Base-by-base conservation (phyloP, 148 eudicot genomes). In the Vaccinium corymbosum region DNA sequence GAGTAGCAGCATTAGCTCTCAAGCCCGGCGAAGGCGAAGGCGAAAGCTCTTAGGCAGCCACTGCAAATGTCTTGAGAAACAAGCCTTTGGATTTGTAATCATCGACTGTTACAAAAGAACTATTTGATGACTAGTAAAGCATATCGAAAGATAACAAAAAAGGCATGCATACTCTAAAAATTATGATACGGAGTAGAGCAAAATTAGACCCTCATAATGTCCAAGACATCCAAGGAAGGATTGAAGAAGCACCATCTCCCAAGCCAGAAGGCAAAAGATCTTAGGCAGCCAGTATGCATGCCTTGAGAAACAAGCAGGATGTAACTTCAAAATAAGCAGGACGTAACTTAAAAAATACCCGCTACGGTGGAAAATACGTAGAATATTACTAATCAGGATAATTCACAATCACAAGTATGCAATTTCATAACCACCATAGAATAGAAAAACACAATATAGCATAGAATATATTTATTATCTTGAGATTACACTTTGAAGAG, bases 31-130 rank as follows among this genome's bases (percentile, higher is more conserved):
- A 64, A 90, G 16, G 71, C 35, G 15, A 64, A 90, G 95, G 92
- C 92, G 93, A 92, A 91, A 91, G 91, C 79, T 88, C 93, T 91
- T 38, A 82, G 94, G 68, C 92, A 91, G 93, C 93, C 83, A 89
- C 92, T 91, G 92, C 92, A 90, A 90, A 90, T 91, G 93, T 89
- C 86, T 85, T 86, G 92, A 91, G 92, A 92, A 90, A 90, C 91
- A 88, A 88, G 91, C 93, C 91, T 92, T 83, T 0, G 0, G 9
- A 53, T 80, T 85, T 27, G 80, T 90, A 91, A 87, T 92, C 94
- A 88, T 81, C 66, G 64, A 57, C 46, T 3, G 46, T 42, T 3
- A 4, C 46, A 42, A 42, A 42, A 42, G 46, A 42, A 42, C 6
- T 4, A 42, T 3, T 42, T 42, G 46, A 42, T 42, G 46, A 42